These are phyloP conservation scores for Diplodia mutila DNA, from an alignment of 2,329 filamentous ascomycete species.

Conservation along the genomic window DNA sequence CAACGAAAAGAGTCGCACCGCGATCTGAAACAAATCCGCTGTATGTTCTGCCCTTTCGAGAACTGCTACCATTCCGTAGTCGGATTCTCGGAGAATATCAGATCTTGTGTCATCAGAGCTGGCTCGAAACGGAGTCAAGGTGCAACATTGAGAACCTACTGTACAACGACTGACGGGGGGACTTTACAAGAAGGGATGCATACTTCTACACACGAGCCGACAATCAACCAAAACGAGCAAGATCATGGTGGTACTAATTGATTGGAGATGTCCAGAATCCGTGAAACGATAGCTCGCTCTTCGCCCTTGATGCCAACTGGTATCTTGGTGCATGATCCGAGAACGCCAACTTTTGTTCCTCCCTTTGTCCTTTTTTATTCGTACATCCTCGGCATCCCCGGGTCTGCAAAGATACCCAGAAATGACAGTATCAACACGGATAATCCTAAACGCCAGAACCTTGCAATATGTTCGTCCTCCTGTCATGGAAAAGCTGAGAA, in stretches of 20 bases:
- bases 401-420: background rate
- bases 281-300: background rate
- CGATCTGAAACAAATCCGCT: slow-evolving; percentile 5
- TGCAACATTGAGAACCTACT: background rate
- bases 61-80: slow-evolving; percentile 1
- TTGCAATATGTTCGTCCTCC: background rate
- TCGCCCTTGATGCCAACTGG: slow-evolving; percentile 17
- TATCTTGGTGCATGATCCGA: slow-evolving; percentile 8
- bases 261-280: slow-evolving; percentile 8
- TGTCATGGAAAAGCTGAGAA: slow-evolving; percentile 29
- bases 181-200: background rate
- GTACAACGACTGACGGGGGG: background rate
- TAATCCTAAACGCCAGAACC: background rate
- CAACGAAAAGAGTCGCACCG: background rate
- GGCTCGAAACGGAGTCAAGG: background rate
- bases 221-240: background rate
- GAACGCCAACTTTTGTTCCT: background rate
- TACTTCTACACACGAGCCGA: background rate
- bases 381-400: background rate
- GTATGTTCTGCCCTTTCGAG: slow-evolving; percentile 15
- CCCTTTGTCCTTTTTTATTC: slow-evolving; percentile 5
- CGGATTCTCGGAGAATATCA: slow-evolving; percentile 12
- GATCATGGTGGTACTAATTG: slow-evolving; percentile 7
- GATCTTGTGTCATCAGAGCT: background rate
- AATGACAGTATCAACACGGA: background rate